These are phyloP conservation scores for Arachnopeziza araneosa DNA, from an alignment of 2,329 filamentous ascomycete species.

Conservation along the genomic window DNA sequence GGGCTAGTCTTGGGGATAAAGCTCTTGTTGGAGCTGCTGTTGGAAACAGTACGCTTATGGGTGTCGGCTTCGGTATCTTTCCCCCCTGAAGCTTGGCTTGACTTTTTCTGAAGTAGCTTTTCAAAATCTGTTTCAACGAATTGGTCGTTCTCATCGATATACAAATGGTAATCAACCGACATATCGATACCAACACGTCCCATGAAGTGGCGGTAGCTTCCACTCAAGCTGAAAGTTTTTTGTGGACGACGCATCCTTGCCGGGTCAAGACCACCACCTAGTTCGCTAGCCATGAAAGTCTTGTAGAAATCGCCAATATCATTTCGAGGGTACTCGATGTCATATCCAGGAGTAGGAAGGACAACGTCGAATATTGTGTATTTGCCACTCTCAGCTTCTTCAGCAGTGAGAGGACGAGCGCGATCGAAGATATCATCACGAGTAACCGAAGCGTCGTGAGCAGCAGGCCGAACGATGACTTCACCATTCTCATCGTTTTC, in stretches of 20 bases:
- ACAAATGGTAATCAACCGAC: conserved; percentile 40
- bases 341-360: conserved; percentile 85
- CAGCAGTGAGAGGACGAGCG: conserved; percentile 66
- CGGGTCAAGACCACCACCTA: conserved; percentile 75
- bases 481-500: conserved; percentile 36
- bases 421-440: conserved; percentile 56
- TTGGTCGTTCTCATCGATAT: conserved; percentile 69
- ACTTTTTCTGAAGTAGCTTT: conserved; percentile 14
- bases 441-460: conserved; percentile 48
- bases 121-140: conserved; percentile 87
- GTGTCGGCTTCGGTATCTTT: conserved; percentile 18
- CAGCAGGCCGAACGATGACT: conserved; percentile 46
- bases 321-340: conserved; percentile 81
- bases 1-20: background rate
- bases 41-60: background rate
- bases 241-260: conserved; percentile 80
- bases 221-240: conserved; percentile 82
- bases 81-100: conserved; percentile 17
- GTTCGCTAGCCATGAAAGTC: conserved; percentile 75
- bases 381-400: conserved; percentile 71
- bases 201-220: conserved; percentile 81
- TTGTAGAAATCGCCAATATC: conserved; percentile 78
- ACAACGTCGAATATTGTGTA: conserved; percentile 86
- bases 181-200: conserved; percentile 58
- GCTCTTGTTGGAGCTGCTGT: background rate